A percentile compares a stretch with the other conserved stretches of the same genome.
phyloP scores from a whole-genome alignment of 257 asterid species.

The Fraxinus excelsior region DNA sequence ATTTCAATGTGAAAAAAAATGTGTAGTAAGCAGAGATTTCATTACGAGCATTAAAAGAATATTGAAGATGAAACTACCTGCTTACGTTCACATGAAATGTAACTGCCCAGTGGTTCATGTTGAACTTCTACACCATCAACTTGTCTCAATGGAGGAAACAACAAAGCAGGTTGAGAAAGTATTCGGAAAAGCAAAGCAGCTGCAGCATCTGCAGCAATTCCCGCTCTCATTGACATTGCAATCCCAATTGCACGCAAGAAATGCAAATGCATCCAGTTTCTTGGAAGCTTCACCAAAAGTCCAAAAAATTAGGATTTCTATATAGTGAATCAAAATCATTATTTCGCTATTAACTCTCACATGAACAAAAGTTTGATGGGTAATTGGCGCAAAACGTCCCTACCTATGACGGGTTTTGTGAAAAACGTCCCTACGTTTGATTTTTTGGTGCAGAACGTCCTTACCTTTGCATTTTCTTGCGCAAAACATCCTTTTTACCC shows the following conservation, averaged over 20 bases:
- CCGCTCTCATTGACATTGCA: slow-evolving; percentile 99
- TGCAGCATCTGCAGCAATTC: slow-evolving; percentile 96
- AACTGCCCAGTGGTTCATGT: slow-evolving; percentile 60
- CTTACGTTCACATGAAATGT: slow-evolving; percentile 57
- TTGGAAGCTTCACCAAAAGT: slow-evolving; percentile 72
- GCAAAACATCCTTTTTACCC: too few species aligned
- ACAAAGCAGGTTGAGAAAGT: slow-evolving; percentile 96
- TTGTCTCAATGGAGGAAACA: slow-evolving; percentile 91
- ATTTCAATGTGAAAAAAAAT: slow-evolving; percentile 12
- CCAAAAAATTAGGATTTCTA: slow-evolving; percentile 32
- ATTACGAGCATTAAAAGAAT: slow-evolving; percentile 22
- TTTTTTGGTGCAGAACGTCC: too few species aligned
- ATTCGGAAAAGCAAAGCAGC: slow-evolving; percentile 97
- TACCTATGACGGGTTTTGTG: too few species aligned
- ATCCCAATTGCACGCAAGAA: slow-evolving; percentile 95
- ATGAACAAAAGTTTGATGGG: not conserved
- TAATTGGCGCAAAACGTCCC: too few species aligned
- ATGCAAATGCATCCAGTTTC: slow-evolving; percentile 99
- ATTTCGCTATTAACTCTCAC: not conserved
- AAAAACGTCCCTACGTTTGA: too few species aligned
- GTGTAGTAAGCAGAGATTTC: slow-evolving; percentile 8
- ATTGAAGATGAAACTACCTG: slow-evolving; percentile 55
- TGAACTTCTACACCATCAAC: slow-evolving; percentile 88
- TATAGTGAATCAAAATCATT: slow-evolving; percentile 19
- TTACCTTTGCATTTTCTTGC: too few species aligned